phyloP scores from a whole-genome alignment of 2,329 filamentous ascomycete genomes.

The Ramichloridium luteum region DNA sequence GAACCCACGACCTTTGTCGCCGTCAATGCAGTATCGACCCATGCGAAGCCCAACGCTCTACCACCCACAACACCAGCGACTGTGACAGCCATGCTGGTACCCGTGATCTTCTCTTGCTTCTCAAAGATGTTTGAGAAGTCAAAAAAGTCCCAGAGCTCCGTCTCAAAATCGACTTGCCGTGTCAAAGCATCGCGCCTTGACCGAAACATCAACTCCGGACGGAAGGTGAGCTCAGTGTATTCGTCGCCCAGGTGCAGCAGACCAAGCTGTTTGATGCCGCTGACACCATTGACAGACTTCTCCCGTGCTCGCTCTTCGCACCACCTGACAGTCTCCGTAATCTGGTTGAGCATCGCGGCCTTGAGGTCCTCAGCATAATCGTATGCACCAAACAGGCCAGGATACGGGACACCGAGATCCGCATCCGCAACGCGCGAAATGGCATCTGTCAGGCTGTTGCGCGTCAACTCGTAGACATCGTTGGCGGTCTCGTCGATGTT shows the following conservation, averaged over 20 bases:
- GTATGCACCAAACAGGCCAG: constrained; percentile 72
- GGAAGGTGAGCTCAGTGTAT: constrained; percentile 76
- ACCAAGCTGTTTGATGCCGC: constrained; percentile 77
- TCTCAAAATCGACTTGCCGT: constrained; percentile 73
- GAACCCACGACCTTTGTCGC: constrained; percentile 70
- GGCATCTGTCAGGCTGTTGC: constrained; percentile 59
- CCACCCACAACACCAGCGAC: constrained; percentile 75
- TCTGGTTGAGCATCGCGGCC: constrained; percentile 78
- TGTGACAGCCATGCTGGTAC: constrained; percentile 88
- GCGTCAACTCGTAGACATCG: constrained; percentile 74
- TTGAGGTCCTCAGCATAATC: constrained; percentile 90
- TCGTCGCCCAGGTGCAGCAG: constrained; percentile 79
- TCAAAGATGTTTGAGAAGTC: constrained; percentile 74
- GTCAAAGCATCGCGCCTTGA: constrained; percentile 69
- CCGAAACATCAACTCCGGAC: constrained; percentile 87
- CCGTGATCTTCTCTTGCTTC: constrained; percentile 85
- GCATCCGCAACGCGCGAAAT: constrained; percentile 66
- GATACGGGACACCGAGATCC: constrained; percentile 74
- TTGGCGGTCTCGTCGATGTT: constrained; percentile 76
- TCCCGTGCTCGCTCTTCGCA: constrained; percentile 80
- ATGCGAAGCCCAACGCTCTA: constrained; percentile 67
- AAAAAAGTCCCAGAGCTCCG: constrained; percentile 88
- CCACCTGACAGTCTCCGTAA: constrained; percentile 61
- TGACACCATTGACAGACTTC: constrained; percentile 69
- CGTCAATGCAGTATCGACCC: constrained; percentile 77